Percentiles rank a stretch among this genome's conserved stretches.
Conservation (phyloP, 768 basidiomycete species). For the Pleurotus tuoliensis region DNA sequence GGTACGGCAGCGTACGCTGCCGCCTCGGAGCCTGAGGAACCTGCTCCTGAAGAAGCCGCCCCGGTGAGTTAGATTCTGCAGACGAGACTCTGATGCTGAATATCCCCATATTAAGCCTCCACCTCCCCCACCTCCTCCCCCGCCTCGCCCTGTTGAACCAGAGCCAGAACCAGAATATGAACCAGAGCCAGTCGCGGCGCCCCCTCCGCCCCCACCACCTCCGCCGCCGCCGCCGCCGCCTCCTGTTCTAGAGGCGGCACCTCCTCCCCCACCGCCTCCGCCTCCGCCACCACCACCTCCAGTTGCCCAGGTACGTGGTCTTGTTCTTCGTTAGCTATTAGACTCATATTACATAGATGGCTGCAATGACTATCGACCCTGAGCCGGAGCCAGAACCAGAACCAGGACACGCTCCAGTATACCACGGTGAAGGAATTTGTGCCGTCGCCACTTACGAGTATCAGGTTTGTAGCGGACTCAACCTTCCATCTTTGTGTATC, state of each 20-base stretch:
- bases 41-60: neutral
- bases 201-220: constrained; percentile 35
- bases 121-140: constrained; percentile 35
- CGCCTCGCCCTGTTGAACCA: constrained; percentile 23
- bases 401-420: constrained; percentile 4
- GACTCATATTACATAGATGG: constrained; percentile 19
- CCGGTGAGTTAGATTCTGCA: neutral
- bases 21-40: constrained; percentile 27
- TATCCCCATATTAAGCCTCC: constrained; percentile 20
- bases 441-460: constrained; percentile 83
- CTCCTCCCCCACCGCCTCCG: constrained; percentile 38
- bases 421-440: constrained; percentile 42
- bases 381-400: constrained; percentile 33
- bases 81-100: neutral
- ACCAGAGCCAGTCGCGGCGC: constrained; percentile 29
- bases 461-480: constrained; percentile 38
- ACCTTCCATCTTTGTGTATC: neutral
- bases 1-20: constrained; percentile 29
- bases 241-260: constrained; percentile 20
- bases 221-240: constrained; percentile 28
- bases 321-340: neutral
- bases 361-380: constrained; percentile 30
- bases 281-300: constrained; percentile 36
- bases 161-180: constrained; percentile 25
- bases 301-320: constrained; percentile 27